Evolutionary conservation across 441 rosid species (phyloP).

Genomic region (Melastoma candidum): DNA sequence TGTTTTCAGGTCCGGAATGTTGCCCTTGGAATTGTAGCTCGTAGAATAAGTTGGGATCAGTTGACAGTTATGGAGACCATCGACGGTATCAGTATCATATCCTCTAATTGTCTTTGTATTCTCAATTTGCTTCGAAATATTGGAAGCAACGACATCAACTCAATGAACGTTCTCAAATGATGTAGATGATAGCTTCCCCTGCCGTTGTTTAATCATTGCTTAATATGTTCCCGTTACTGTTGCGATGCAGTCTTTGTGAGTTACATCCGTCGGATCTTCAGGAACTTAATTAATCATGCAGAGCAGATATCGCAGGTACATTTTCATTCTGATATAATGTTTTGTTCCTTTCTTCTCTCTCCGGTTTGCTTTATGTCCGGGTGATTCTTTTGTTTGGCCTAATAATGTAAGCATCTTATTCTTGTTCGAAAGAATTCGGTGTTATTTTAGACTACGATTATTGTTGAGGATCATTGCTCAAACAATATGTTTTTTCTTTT

Average conservation of each 20-base stretch:
- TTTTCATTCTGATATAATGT: background rate
- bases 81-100: constrained; percentile 42
- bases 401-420: too few relatives aligned
- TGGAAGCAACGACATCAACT: too few relatives aligned
- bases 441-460: too few relatives aligned
- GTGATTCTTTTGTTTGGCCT: too few relatives aligned
- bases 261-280: constrained; percentile 77
- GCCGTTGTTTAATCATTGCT: background rate
- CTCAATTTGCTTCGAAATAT: too few relatives aligned
- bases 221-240: constrained; percentile 1
- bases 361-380: background rate
- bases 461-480: too few relatives aligned
- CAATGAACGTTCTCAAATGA: too few relatives aligned
- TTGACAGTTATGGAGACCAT: constrained; percentile 73
- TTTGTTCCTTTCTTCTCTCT: background rate
- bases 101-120: background rate
- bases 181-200: background rate
- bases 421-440: too few relatives aligned
- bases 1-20: constrained; percentile 66
- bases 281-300: constrained; percentile 76
- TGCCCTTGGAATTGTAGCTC: constrained; percentile 80
- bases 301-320: constrained; percentile 92
- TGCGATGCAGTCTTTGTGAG: constrained; percentile 62
- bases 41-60: constrained; percentile 81
- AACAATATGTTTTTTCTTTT: too few relatives aligned